Evolutionary conservation across 2,329 filamentous ascomycete genomes (phyloP).

Genomic region (Colletotrichum orbiculare): DNA sequence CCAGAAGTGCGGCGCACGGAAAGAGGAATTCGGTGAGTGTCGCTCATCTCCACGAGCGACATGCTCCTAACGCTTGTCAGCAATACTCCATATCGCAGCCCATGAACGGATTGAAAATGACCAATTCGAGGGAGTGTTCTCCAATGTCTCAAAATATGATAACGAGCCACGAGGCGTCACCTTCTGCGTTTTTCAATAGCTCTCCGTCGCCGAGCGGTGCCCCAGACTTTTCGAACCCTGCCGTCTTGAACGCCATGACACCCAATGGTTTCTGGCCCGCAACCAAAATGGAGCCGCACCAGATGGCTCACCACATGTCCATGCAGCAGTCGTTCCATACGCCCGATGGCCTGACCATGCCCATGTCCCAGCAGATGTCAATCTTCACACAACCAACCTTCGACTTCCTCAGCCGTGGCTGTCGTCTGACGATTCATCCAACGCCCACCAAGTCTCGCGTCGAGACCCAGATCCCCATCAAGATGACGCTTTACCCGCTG

Average conservation of each 20-base stretch:
- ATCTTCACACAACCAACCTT: constrained; percentile 42
- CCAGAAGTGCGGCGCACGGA: constrained; percentile 44
- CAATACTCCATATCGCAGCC: constrained; percentile 63
- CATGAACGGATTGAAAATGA: constrained; percentile 60
- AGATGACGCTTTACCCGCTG: constrained; percentile 80
- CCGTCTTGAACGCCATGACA: constrained; percentile 39
- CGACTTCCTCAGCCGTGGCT: constrained; percentile 47
- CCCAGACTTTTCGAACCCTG: constrained; percentile 49
- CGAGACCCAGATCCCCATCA: constrained; percentile 94
- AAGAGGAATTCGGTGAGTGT: constrained; percentile 43
- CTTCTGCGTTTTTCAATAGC: constrained; percentile 56
- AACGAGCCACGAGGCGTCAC: constrained; percentile 64
- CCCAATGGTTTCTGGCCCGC: constrained; percentile 50
- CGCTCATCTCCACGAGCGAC: not conserved
- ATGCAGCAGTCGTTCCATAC: constrained; percentile 39
- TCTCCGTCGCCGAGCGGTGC: constrained; percentile 58
- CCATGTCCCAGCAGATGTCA: constrained; percentile 47
- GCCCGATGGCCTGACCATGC: constrained; percentile 39
- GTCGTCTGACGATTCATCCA: constrained; percentile 69
- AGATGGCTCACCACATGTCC: constrained; percentile 26
- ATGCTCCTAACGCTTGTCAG: constrained; percentile 49
- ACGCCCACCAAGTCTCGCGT: constrained; percentile 88
- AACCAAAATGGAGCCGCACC: constrained; percentile 43
- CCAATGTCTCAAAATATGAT: constrained; percentile 61
- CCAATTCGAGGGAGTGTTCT: constrained; percentile 64